phyloP scores from a whole-genome alignment of 2,329 filamentous ascomycete genomes.

The Ceratocystis colombiana region DNA sequence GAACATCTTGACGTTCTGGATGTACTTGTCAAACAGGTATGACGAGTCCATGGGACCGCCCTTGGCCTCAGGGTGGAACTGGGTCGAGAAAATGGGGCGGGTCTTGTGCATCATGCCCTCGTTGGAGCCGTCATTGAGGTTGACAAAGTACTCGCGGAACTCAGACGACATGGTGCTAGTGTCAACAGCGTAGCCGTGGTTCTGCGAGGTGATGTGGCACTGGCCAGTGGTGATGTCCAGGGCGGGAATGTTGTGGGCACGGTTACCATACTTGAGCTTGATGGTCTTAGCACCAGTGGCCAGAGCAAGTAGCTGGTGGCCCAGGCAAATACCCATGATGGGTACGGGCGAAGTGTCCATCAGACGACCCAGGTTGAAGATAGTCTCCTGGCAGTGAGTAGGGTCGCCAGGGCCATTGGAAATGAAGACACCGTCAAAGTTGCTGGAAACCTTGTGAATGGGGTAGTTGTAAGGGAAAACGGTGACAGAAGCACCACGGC shows the following conservation, averaged over 20 bases:
- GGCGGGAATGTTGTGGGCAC: slow-evolving; percentile 95
- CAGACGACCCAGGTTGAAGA: slow-evolving; percentile 80
- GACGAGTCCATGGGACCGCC: slow-evolving; percentile 91
- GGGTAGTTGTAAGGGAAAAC: slow-evolving; percentile 95
- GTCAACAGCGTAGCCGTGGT: slow-evolving; percentile 95
- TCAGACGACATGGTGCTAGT: slow-evolving; percentile 68
- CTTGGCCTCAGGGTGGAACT: slow-evolving; percentile 98
- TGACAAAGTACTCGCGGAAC: slow-evolving; percentile 97
- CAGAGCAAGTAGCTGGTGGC: slow-evolving; percentile 88
- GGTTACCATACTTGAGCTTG: slow-evolving; percentile 99
- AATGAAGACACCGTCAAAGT: slow-evolving; percentile 98
- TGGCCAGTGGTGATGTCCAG: slow-evolving; percentile 89
- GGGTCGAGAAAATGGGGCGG: slow-evolving; percentile 93
- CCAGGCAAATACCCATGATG: slow-evolving; percentile 95
- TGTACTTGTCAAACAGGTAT: slow-evolving; percentile 93
- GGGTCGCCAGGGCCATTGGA: slow-evolving; percentile 97
- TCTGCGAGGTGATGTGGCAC: slow-evolving; percentile 98
- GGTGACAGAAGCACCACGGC: slow-evolving; percentile 82
- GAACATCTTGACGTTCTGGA: slow-evolving; percentile 80
- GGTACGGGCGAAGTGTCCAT: slow-evolving; percentile 87
- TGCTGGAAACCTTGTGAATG: slow-evolving; percentile 93
- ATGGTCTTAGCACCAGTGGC: slow-evolving; percentile 80
- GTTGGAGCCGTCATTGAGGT: slow-evolving; percentile 94
- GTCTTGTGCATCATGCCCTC: slow-evolving; percentile 96
- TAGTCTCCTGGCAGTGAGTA: slow-evolving; percentile 88